Percentiles rank a stretch among this genome's conserved stretches.
Evolutionary conservation across 257 asterid species (phyloP).

Genomic region (Primulina huaijiensis): DNA sequence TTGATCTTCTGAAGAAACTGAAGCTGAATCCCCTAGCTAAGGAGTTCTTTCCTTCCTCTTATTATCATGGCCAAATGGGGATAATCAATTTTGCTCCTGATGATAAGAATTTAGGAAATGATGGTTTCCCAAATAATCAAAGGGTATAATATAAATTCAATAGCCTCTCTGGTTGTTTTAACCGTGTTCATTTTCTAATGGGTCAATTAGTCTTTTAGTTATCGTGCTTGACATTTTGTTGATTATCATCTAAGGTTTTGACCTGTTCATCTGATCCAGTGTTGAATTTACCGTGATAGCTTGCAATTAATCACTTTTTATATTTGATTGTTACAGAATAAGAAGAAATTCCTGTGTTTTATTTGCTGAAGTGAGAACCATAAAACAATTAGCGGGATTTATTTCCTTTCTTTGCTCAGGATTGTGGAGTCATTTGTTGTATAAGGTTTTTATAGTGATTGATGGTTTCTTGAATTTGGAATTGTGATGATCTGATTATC

Average conservation of each 20-base stretch:
- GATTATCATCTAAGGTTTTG: constrained; percentile 12
- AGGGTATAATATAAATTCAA: constrained; percentile 62
- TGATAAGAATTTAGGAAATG: constrained; percentile 45
- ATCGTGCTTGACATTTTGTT: constrained; percentile 21
- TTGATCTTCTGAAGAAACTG: constrained; percentile 62
- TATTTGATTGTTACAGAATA: background rate
- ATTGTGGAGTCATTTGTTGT: background rate
- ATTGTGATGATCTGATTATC: background rate
- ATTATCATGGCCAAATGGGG: constrained; percentile 51
- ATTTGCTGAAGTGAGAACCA: constrained; percentile 11
- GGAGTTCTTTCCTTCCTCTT: constrained; percentile 83
- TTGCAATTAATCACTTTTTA: background rate
- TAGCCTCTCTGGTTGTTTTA: constrained; percentile 16
- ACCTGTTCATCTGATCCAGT: background rate
- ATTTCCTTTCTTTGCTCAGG: background rate
- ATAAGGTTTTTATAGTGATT: background rate
- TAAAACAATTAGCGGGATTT: constrained; percentile 3
- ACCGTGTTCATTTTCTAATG: constrained; percentile 9
- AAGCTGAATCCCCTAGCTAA: constrained; percentile 88
- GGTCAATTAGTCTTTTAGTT: constrained; percentile 4
- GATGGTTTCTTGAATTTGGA: constrained; percentile 1
- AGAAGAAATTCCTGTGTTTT: background rate
- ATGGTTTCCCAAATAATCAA: constrained; percentile 50
- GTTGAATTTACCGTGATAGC: constrained; percentile 10
- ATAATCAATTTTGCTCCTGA: constrained; percentile 43